A percentile compares a stretch with the other conserved stretches of the same genome.
These are phyloP conservation scores for Phytophthora rubi DNA, from an alignment of 352 stramenopile species.

Conservation along the genomic window DNA sequence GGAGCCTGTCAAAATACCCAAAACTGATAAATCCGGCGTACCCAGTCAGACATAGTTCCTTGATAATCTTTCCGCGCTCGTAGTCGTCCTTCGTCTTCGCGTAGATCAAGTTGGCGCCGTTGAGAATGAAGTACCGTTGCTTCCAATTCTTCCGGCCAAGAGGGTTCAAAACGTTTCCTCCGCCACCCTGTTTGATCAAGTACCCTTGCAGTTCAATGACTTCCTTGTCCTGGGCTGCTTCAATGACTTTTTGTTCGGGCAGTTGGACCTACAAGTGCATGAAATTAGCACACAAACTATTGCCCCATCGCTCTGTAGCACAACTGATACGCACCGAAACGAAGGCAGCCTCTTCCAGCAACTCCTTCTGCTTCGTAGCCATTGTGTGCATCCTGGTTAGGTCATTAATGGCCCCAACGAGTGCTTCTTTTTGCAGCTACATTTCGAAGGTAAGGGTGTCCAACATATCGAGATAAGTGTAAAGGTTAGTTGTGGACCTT, in stretches of 20 bases:
- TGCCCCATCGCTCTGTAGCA: neutral
- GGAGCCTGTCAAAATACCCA: neutral
- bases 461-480: neutral
- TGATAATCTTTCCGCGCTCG: slow-evolving; percentile 87
- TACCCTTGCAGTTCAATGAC: slow-evolving; percentile 80
- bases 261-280: slow-evolving; percentile 59
- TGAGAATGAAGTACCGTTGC: slow-evolving; percentile 88
- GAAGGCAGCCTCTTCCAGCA: slow-evolving; percentile 82
- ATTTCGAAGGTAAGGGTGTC: neutral
- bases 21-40: slow-evolving; percentile 24
- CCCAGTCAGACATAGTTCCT: slow-evolving; percentile 82
- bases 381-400: slow-evolving; percentile 71
- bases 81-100: slow-evolving; percentile 89
- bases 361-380: slow-evolving; percentile 67
- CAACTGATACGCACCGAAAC: slow-evolving; percentile 65
- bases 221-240: slow-evolving; percentile 75
- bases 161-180: slow-evolving; percentile 77
- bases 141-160: slow-evolving; percentile 90
- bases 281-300: neutral
- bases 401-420: slow-evolving; percentile 72
- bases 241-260: slow-evolving; percentile 79
- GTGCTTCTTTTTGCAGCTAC: slow-evolving; percentile 74
- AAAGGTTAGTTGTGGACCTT: neutral
- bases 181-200: slow-evolving; percentile 86
- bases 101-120: slow-evolving; percentile 74